A percentile compares a stretch with the other conserved stretches of the same genome.
phyloP scores from a whole-genome alignment of 2,329 filamentous ascomycete species.

The Aspergillus clavatus region DNA sequence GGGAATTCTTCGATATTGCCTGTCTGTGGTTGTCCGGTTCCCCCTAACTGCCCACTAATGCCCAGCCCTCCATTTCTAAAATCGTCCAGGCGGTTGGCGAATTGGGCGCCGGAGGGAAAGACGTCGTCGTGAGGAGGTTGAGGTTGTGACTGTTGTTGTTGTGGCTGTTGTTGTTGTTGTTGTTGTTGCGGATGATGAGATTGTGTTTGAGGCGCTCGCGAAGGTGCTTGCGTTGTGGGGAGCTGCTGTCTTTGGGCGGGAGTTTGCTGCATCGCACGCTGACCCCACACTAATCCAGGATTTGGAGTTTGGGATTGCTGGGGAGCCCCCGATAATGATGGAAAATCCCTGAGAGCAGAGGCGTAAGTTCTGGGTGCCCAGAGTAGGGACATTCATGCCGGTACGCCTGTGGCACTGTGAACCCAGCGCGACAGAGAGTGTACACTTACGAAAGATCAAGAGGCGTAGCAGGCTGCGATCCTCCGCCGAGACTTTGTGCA shows the following conservation, averaged over 20 bases:
- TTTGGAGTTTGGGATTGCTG: conserved; percentile 51
- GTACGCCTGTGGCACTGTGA: not conserved
- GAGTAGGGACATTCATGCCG: not conserved
- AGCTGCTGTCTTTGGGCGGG: conserved; percentile 51
- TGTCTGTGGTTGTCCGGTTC: conserved; percentile 49
- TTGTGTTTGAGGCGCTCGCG: conserved; percentile 38
- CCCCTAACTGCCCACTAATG: conserved; percentile 49
- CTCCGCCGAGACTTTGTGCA: conserved; percentile 50
- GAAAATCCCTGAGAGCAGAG: conserved; percentile 51
- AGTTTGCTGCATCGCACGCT: conserved; percentile 50
- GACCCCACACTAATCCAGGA: conserved; percentile 51
- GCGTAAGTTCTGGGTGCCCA: conserved; percentile 7
- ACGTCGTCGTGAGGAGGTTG: conserved; percentile 47
- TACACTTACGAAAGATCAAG: conserved; percentile 54
- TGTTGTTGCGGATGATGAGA: conserved; percentile 40
- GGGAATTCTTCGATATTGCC: conserved; percentile 58
- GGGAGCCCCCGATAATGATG: conserved; percentile 54
- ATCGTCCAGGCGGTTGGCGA: conserved; percentile 49
- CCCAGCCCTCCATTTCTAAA: conserved; percentile 55
- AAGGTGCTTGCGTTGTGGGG: conserved; percentile 40
- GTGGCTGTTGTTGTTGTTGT: too few species aligned
- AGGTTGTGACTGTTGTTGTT: too few species aligned
- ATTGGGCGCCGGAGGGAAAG: conserved; percentile 46
- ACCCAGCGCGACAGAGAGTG: conserved; percentile 1
- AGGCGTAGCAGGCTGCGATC: conserved; percentile 50